These are phyloP conservation scores for Stephanodiscus minutulus DNA, from an alignment of 108 stramenopile genomes.

Conservation along the genomic window DNA sequence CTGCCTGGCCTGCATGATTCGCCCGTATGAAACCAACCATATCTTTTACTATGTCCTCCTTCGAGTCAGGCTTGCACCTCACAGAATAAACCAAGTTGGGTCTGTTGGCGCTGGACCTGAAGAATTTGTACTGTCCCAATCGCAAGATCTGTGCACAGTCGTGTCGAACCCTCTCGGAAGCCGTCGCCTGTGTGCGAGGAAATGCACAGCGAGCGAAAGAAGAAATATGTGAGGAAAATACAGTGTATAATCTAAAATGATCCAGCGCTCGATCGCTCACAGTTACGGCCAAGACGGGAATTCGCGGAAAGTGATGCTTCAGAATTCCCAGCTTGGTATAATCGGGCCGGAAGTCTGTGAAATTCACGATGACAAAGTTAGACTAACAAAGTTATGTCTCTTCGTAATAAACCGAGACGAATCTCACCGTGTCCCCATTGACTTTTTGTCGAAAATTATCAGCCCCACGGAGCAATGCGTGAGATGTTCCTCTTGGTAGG, in stretches of 20 bases:
- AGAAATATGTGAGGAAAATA: slow-evolving; percentile 1
- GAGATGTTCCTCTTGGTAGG: background rate
- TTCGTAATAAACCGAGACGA: background rate
- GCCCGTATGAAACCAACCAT: slow-evolving; percentile 76
- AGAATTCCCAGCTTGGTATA: slow-evolving; percentile 92
- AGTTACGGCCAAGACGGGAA: slow-evolving; percentile 80
- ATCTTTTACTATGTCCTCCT: slow-evolving; percentile 63
- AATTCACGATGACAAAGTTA: background rate
- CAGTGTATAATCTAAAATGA: background rate
- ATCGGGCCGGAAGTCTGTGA: slow-evolving; percentile 88
- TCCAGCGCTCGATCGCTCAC: slow-evolving; percentile 11
- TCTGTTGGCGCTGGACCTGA: slow-evolving; percentile 83
- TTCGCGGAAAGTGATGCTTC: slow-evolving; percentile 72
- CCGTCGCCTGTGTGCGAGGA: slow-evolving; percentile 58
- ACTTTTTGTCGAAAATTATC: slow-evolving; percentile 9
- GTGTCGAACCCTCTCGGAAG: slow-evolving; percentile 86
- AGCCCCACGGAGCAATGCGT: background rate
- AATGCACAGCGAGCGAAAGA: slow-evolving; percentile 17
- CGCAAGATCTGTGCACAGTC: slow-evolving; percentile 83
- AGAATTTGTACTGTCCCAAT: slow-evolving; percentile 70
- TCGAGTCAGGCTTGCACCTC: slow-evolving; percentile 62
- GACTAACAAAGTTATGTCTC: background rate
- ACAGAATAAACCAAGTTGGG: slow-evolving; percentile 90
- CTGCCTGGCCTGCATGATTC: slow-evolving; percentile 61
- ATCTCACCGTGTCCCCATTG: slow-evolving; percentile 73